phyloP scores from a whole-genome alignment of 768 basidiomycete species.

The Leucocoprinus birnbaumii region DNA sequence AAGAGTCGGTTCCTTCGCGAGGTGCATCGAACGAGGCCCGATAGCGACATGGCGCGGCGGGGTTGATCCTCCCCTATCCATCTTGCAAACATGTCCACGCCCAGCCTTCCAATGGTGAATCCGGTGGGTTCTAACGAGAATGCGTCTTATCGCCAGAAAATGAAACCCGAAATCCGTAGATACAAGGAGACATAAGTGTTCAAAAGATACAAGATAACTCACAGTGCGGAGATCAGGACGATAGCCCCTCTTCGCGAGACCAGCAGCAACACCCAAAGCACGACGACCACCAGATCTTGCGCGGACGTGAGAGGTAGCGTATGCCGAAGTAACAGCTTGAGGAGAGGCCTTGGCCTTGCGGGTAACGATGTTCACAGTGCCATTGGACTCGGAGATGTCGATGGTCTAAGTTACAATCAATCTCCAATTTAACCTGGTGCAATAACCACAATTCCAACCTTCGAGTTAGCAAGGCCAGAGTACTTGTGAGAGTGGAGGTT shows the following conservation, averaged over 20 bases:
- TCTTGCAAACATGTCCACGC: conserved; percentile 96
- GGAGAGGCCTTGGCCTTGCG: conserved; percentile 63
- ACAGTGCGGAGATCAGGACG: conserved; percentile 77
- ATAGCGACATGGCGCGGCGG: conserved; percentile 72
- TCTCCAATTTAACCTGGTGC: conserved; percentile 1
- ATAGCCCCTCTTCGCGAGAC: conserved; percentile 63
- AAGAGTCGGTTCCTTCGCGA: conserved; percentile 68
- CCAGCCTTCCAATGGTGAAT: conserved; percentile 70
- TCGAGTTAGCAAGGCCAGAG: conserved; percentile 85
- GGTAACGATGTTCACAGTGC: conserved; percentile 58
- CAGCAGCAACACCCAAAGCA: conserved; percentile 60
- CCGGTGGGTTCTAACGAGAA: conserved; percentile 93
- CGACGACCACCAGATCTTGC: conserved; percentile 71
- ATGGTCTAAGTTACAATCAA: conserved; percentile 48
- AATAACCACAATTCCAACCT: conserved; percentile 41
- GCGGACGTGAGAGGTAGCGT: conserved; percentile 52
- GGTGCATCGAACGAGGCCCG: conserved; percentile 61
- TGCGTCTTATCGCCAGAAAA: conserved; percentile 41
- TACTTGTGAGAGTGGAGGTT: conserved; percentile 92
- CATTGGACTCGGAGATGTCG: conserved; percentile 51
- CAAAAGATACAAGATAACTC: conserved; percentile 28
- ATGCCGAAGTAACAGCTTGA: conserved; percentile 44
- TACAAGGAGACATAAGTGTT: conserved; percentile 13
- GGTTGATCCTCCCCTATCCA: conserved; percentile 60
- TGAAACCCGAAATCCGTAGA: background rate